These are phyloP conservation scores for Monosporascus sp. DNA, from an alignment of 2,329 filamentous ascomycete species.

Conservation along the genomic window DNA sequence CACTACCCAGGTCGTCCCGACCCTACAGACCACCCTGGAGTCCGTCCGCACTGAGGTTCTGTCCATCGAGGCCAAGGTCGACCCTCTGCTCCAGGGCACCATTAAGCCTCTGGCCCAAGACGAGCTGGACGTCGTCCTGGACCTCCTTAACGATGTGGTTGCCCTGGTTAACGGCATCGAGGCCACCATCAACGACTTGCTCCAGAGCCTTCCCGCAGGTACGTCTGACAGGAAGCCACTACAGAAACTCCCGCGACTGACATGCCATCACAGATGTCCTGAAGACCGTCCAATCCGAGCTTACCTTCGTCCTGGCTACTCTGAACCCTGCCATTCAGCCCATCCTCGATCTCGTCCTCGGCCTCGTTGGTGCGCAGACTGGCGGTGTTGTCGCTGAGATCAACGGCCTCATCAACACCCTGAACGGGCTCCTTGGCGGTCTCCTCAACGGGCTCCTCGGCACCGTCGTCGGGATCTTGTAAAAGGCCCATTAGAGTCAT, in stretches of 20 bases:
- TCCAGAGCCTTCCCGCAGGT: constrained; percentile 14
- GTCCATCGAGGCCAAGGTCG: constrained; percentile 4
- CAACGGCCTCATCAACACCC: constrained; percentile 10
- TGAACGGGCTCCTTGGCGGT: constrained; percentile 11
- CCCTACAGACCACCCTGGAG: constrained; percentile 18
- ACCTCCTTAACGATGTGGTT: constrained; percentile 15
- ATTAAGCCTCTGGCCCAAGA: constrained; percentile 14
- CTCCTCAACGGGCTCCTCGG: constrained; percentile 11
- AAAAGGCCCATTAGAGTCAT: background rate
- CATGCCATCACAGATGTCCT: constrained; percentile 14
- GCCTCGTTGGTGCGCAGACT: constrained; percentile 12
- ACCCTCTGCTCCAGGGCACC: constrained; percentile 12
- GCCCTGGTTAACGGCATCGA: constrained; percentile 18
- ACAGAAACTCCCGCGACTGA: constrained; percentile 4
- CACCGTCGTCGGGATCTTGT: constrained; percentile 8
- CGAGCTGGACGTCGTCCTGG: constrained; percentile 18
- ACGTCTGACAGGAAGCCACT: background rate
- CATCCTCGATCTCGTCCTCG: constrained; percentile 16
- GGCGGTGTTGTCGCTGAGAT: constrained; percentile 14
- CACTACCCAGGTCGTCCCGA: constrained; percentile 9
- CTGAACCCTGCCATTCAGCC: constrained; percentile 18
- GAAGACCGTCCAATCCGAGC: constrained; percentile 18
- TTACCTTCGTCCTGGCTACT: constrained; percentile 19
- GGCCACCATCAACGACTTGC: constrained; percentile 11
- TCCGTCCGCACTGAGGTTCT: constrained; percentile 15